Evolutionary conservation across 2,329 filamentous ascomycete genomes (phyloP).

Genomic region (Scleromitrula shiraiana): DNA sequence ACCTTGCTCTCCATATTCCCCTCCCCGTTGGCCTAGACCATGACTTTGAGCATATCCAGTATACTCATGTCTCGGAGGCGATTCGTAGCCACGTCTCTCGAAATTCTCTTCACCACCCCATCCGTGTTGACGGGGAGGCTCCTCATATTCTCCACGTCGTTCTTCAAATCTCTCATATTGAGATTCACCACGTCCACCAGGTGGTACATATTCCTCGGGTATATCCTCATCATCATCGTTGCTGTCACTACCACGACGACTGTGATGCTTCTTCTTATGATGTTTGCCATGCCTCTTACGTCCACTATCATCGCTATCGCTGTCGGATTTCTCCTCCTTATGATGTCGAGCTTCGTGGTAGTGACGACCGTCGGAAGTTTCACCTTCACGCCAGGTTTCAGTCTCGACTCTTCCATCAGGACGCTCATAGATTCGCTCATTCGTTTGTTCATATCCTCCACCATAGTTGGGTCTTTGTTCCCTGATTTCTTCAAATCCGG

Average conservation of each 20-base stretch:
- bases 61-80: too few species aligned
- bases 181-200: slow-evolving; percentile 14
- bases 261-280: slow-evolving; percentile 22
- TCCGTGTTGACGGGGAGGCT: not conserved
- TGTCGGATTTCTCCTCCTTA: slow-evolving; percentile 23
- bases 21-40: not conserved
- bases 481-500: slow-evolving; percentile 51
- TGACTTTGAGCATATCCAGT: too few species aligned
- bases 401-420: slow-evolving; percentile 29
- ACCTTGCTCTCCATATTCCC: not conserved
- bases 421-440: slow-evolving; percentile 42
- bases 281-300: slow-evolving; percentile 25
- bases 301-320: slow-evolving; percentile 25
- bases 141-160: slow-evolving; percentile 2
- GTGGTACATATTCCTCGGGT: slow-evolving; percentile 13
- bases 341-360: slow-evolving; percentile 14
- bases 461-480: slow-evolving; percentile 44
- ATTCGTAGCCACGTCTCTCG: too few species aligned
- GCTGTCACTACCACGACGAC: slow-evolving; percentile 11
- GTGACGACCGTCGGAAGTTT: slow-evolving; percentile 16
- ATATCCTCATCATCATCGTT: slow-evolving; percentile 14
- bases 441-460: slow-evolving; percentile 51
- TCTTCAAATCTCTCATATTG: too few species aligned
- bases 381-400: slow-evolving; percentile 18
- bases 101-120: slow-evolving; percentile 6